Base-by-base conservation (phyloP, 1,284 basidiomycete genomes). In the Tilletia caries region DNA sequence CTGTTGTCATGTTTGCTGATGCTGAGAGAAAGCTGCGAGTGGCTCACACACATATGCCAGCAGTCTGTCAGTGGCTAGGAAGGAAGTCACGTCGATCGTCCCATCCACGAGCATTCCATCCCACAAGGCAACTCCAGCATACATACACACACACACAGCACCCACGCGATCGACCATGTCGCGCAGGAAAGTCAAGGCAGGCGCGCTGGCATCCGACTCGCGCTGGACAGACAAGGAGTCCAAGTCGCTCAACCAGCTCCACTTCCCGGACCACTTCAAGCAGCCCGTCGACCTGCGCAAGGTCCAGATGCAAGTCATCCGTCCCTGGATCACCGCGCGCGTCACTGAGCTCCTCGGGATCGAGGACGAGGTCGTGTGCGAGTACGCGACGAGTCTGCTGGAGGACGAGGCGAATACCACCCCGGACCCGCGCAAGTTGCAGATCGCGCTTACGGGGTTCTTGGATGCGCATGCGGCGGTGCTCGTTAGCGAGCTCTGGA, bases 191-290 rank as follows among this genome's bases (percentile, higher is more conserved):
- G 33, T 20, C 18, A 62, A 62, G 58, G 32, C 58, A 12, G 58
- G 58, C 32, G 58, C 58, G 18, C 58, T 62, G 27, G 58, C 10
- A 23, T 34, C 58, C 4, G 84, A 85, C 69, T 76, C 77, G 20
- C 89, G 95, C 68, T 98, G 97, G 85, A 92, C 91, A 65, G 92
- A 98, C 89, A 98, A 98, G 86, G 93, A 97, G 85, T 86, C 90
- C 64, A 91, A 91, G 77, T 87, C 95, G 46, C 89, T 96, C 75
- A 93, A 91, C 85, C 85, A 89, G 13, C 91, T 94, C 85, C 88
- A 92, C 79, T 96, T 97, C 79, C 90, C 92, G 64, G 90, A 91
- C 84, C 94, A 95, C 33, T 77, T 76, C 65, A 67, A 50, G 67
- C 58, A 69, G 33, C 76, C 92, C 91, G 93, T 97, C 66, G 94